phyloP scores from a whole-genome alignment of 2,329 filamentous ascomycete species.

The Stagonosporopsis rhizophila region DNA sequence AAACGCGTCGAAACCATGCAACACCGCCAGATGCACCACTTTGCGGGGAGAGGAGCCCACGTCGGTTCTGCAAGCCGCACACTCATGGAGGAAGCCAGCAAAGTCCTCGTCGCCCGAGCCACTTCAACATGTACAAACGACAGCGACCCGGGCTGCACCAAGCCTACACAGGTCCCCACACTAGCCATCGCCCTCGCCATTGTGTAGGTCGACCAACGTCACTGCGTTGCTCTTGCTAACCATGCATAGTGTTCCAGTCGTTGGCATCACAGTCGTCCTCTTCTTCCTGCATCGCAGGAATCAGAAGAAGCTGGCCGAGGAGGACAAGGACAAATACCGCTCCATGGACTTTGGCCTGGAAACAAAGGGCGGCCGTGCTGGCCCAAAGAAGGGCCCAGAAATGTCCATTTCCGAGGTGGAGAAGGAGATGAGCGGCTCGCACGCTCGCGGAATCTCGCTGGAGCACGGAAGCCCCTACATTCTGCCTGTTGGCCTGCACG shows the following conservation, averaged over 20 bases:
- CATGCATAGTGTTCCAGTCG: constrained; percentile 73
- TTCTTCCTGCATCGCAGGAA: constrained; percentile 82
- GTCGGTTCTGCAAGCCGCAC: constrained; percentile 32
- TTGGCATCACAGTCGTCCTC: constrained; percentile 70
- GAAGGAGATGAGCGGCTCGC: constrained; percentile 45
- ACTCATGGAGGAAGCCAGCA: constrained; percentile 33
- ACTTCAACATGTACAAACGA: constrained; percentile 40
- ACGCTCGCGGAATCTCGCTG: constrained; percentile 62
- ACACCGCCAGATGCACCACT: constrained; percentile 41
- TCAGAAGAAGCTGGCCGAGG: constrained; percentile 71
- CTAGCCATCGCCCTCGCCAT: constrained; percentile 45
- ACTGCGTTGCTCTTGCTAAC: constrained; percentile 31
- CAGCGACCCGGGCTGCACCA: constrained; percentile 44
- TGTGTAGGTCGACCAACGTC: constrained; percentile 33
- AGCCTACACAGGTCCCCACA: constrained; percentile 44
- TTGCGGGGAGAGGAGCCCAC: constrained; percentile 32
- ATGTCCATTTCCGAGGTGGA: constrained; percentile 65
- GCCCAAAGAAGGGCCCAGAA: constrained; percentile 53
- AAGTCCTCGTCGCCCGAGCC: constrained; percentile 38
- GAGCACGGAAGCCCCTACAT: constrained; percentile 84
- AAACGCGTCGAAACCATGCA: constrained; percentile 32
- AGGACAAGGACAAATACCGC: constrained; percentile 90
- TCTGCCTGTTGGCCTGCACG: constrained; percentile 81
- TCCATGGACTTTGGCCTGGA: constrained; percentile 93
- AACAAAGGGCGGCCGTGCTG: constrained; percentile 47